Evolutionary conservation across 768 basidiomycete species (phyloP), one percentile per base, ranked within the genome.

Genomic region (Thelephora ganbajun): DNA sequence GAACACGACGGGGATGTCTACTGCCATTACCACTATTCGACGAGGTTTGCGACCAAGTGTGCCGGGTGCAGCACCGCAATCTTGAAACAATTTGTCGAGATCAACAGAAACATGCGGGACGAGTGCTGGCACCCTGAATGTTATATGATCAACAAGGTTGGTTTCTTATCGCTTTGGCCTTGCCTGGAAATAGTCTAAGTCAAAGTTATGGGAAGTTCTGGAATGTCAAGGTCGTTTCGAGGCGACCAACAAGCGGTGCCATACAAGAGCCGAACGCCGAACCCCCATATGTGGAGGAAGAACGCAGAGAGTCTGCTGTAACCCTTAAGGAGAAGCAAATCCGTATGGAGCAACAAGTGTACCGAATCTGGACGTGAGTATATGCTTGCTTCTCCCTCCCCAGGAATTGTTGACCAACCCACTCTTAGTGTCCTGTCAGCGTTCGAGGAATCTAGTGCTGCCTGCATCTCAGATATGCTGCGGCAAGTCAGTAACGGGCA

Each of bases 111-210:
- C 66, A 89, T 87, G 76, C 75, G 83, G 54, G 93, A 99, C 66
- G 96, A 99, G 68, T 98, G 94, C 60, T 99, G 96, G 94, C 96
- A 99, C 73, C 96, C 96, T 47, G 96, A 99, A 64, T 99, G 96
- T 63, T 97, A 98, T 65, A 97, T 97, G 94, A 97, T 99, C 55
- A 94, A 97, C 67, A 98, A 98, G 74, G 93, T 94, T 53, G 48
- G 75, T 50, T 16, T 22, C 35, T 43, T 43, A 45, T 18, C 19
- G 41, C 23, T 49, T 37, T 47, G 16, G 16, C 14, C 9, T 14
- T 14, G 12, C 14, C n/a, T 41, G 39, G 16, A 14, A 41, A 18
- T 41, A 41, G 13, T n/a, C 48, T 47, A 30, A 46, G 9, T 45
- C 9, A 6, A 20, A 30, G 5, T 11, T 11, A 11, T 11, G 7